These are phyloP conservation scores for Crithidia thermophila DNA, from an alignment of 208 protist species.

Conservation along the genomic window DNA sequence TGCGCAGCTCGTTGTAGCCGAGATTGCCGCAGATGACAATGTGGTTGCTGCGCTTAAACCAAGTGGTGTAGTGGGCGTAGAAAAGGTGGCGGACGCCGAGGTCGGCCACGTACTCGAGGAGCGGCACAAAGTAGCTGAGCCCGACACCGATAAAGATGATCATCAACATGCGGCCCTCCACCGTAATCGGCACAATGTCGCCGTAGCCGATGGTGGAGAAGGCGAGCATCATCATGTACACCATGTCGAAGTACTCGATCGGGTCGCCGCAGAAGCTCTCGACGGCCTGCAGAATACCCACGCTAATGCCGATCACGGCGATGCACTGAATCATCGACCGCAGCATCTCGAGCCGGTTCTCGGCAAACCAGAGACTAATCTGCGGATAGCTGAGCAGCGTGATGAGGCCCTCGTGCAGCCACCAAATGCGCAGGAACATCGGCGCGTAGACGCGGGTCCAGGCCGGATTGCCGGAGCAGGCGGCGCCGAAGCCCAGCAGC, in stretches of 20 bases:
- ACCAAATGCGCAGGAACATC: conserved; percentile 48
- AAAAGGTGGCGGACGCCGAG: conserved; percentile 35
- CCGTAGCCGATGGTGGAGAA: conserved; percentile 51
- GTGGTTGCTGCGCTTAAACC: conserved; percentile 43
- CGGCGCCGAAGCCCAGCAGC: conserved; percentile 23
- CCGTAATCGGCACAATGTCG: conserved; percentile 32
- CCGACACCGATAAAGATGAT: conserved; percentile 45
- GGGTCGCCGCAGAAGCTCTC: conserved; percentile 43
- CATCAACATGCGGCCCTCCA: conserved; percentile 33
- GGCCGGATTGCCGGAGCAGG: conserved; percentile 18
- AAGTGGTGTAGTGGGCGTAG: conserved; percentile 33
- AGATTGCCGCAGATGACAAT: conserved; percentile 36
- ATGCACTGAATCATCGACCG: conserved; percentile 43
- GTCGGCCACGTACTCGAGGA: conserved; percentile 42
- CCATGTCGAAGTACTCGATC: conserved; percentile 40
- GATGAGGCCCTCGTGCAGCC: conserved; percentile 42
- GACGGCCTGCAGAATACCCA: conserved; percentile 40
- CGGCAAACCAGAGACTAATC: conserved; percentile 40
- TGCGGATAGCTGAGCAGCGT: conserved; percentile 41
- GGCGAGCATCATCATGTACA: conserved; percentile 45
- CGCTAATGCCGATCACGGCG: conserved; percentile 46
- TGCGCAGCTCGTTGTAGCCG: conserved; percentile 34
- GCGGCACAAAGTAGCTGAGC: conserved; percentile 37
- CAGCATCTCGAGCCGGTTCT: conserved; percentile 40
- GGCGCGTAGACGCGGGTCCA: conserved; percentile 37